Evolutionary conservation across 805 yeast genomes (phyloP).

Genomic region (Myxozyma geophila): DNA sequence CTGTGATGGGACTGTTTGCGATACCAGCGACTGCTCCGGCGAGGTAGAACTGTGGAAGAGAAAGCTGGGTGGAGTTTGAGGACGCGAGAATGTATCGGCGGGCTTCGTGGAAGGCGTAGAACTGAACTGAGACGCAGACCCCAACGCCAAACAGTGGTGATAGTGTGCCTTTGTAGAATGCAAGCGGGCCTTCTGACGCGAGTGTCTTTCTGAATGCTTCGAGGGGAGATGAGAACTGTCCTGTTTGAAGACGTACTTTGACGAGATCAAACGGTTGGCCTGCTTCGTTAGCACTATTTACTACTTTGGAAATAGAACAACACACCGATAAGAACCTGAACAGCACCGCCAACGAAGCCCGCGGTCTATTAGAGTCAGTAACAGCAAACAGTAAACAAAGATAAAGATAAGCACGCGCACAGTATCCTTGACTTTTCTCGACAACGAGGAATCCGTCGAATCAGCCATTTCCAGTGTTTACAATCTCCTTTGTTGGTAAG

Average conservation of each 20-base stretch:
- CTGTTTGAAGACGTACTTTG: constrained; percentile 89
- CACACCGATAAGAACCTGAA: constrained; percentile 62
- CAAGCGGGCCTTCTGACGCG: constrained; percentile 79
- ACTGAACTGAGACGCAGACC: constrained; percentile 73
- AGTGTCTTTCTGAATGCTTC: constrained; percentile 72
- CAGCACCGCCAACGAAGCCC: constrained; percentile 61
- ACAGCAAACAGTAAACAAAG: not conserved
- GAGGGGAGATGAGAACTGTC: constrained; percentile 69
- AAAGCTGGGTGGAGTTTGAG: constrained; percentile 47
- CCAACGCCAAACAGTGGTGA: constrained; percentile 82
- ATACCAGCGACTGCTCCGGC: constrained; percentile 93
- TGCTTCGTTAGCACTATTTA: not conserved
- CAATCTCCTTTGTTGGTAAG: not conserved
- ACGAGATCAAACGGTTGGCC: constrained; percentile 53
- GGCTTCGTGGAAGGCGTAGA: constrained; percentile 93
- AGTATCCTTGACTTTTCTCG: constrained; percentile 58
- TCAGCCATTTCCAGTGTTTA: constrained; percentile 25
- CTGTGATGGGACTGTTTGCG: constrained; percentile 67
- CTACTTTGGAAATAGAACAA: constrained; percentile 44
- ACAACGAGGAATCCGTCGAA: constrained; percentile 26
- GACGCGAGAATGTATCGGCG: constrained; percentile 66
- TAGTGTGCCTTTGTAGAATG: constrained; percentile 91
- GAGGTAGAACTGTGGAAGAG: constrained; percentile 70
- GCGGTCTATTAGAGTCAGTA: constrained; percentile 49
- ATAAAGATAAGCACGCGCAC: constrained; percentile 35